Base-by-base conservation (phyloP, 1,139 yeast species). In the Kodamaea anthophila region DNA sequence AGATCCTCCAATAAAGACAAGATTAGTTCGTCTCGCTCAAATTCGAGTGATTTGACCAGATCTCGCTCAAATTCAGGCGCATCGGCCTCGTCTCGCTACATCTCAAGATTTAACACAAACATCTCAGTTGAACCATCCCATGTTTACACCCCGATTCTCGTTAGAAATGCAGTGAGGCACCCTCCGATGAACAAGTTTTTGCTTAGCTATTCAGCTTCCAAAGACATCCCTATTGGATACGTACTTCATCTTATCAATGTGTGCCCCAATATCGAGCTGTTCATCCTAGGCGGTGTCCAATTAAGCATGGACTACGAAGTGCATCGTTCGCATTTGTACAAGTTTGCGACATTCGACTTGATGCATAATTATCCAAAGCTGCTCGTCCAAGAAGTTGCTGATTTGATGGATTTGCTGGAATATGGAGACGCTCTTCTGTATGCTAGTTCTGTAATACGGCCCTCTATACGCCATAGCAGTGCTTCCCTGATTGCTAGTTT, bases 191-290 rank as follows among this genome's bases (percentile, higher is more conserved):
- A 75, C 46, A 67, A 70, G 38, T 74, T 73, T 39, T 49, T 81
- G 23, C 44, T 64, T 30, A 75, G 69, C 44, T 78, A 77, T 46
- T 66, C 82, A 3, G 60, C 68, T 13, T 66, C 77, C 11, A 73
- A 66, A 41, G 93, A 82, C 51, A 45, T 82, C 4, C 93, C 93
- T 1, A 57, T 77, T 27, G 93, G 91, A 0, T 72, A 74, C 42
- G 44, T 81, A 5, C 48, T 81, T 18, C 86, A 79, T 49, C 46
- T 81, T 26, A 47, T 82, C 23, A 65, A 65, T 23, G 53, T 70
- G 21, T 81, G 93, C 44, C 75, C 75, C 5, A 76, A 78, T 40
- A 44, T 81, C 23, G 53, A 47, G 7, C 46, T 55, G 6, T 43
- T 81, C 13, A 62, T 79, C 40, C 48, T 82, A 13, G 75, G 73